phyloP scores from a whole-genome alignment of 2,329 filamentous ascomycete genomes.

The Myriosclerotinia duriaeana region DNA sequence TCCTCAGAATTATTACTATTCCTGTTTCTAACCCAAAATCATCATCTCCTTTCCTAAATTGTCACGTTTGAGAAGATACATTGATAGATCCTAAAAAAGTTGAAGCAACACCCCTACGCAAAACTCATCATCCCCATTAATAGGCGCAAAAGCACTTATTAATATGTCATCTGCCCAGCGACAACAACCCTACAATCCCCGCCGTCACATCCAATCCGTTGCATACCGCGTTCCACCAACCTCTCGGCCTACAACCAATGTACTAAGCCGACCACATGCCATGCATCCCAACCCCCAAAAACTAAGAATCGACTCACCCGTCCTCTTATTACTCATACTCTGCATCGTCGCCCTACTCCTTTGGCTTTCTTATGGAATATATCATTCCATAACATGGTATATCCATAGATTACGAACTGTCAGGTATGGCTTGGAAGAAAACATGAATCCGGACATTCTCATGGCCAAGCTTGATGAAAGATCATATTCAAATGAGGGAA shows the following conservation, averaged over 20 bases:
- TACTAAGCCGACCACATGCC: constrained; percentile 10
- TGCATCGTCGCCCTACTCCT: background rate
- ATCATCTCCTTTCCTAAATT: background rate
- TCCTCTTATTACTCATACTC: constrained; percentile 3
- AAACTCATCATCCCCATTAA: background rate
- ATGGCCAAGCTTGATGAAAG: constrained; percentile 5
- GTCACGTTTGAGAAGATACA: background rate
- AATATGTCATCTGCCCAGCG: background rate
- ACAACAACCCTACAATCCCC: background rate
- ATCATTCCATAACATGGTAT: background rate
- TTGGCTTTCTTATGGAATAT: constrained; percentile 4
- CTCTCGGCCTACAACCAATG: background rate
- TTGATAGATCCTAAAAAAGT: background rate
- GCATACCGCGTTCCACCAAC: background rate
- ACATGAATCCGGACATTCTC: background rate
- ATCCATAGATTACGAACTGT: background rate
- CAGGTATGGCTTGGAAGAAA: constrained; percentile 4
- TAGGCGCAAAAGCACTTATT: background rate
- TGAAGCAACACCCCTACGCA: background rate
- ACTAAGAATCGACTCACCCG: constrained; percentile 9
- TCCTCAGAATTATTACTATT: background rate
- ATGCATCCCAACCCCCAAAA: constrained; percentile 13
- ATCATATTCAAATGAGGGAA: background rate
- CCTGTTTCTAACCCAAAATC: background rate
- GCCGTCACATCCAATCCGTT: constrained; percentile 4